phyloP scores from a whole-genome alignment of 768 basidiomycete genomes.

The Leccinum incarnatum region DNA sequence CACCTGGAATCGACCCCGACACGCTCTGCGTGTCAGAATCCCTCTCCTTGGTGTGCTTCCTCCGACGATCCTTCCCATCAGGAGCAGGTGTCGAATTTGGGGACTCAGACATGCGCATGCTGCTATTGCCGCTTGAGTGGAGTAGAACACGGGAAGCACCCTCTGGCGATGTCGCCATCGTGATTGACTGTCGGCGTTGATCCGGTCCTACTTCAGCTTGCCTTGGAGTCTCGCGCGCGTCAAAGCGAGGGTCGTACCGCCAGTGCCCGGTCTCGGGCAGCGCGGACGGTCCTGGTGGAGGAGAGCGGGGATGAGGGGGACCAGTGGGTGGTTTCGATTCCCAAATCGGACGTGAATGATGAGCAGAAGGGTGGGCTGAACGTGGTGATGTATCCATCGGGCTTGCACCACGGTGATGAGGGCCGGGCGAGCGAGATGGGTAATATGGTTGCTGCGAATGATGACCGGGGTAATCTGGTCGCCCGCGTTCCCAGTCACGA shows the following conservation, averaged over 20 bases:
- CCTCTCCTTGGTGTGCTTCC: conserved; percentile 49
- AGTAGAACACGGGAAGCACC: conserved; percentile 29
- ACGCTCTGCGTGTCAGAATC: conserved; percentile 39
- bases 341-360: conserved; percentile 48
- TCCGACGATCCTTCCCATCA: conserved; percentile 46
- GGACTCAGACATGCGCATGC: conserved; percentile 56
- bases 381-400: conserved; percentile 66
- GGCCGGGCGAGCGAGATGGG: conserved; percentile 34
- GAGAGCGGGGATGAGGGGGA: conserved; percentile 30
- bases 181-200: conserved; percentile 35
- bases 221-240: conserved; percentile 42
- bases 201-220: conserved; percentile 29
- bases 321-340: conserved; percentile 51
- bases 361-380: conserved; percentile 41
- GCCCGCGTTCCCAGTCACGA: conserved; percentile 54
- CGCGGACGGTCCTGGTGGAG: conserved; percentile 34
- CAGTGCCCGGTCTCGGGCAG: conserved; percentile 45
- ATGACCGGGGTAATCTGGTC: conserved; percentile 35
- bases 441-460: conserved; percentile 34
- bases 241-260: conserved; percentile 62
- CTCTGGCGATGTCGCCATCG: conserved; percentile 50
- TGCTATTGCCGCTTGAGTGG: conserved; percentile 29
- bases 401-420: conserved; percentile 41
- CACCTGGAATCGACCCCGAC: conserved; percentile 32
- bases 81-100: conserved; percentile 45